Percentiles rank a stretch among this genome's conserved stretches.
Evolutionary conservation across 306 rosid genomes (phyloP).

Genomic region (Ammopiptanthus mongolicus): DNA sequence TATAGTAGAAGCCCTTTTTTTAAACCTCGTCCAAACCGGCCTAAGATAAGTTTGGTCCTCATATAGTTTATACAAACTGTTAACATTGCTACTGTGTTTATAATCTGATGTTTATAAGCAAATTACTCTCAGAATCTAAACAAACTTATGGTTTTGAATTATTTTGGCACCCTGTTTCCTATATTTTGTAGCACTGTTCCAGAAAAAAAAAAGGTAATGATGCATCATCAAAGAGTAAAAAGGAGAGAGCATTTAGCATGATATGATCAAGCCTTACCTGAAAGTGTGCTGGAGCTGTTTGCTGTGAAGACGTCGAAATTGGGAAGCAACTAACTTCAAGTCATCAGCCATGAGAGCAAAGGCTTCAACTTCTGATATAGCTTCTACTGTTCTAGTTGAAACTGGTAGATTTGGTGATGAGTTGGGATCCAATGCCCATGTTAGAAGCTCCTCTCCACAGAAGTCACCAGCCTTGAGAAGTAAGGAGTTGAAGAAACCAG

Average conservation of each 20-base stretch:
- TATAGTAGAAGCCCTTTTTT: too few relatives aligned
- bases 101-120: neutral
- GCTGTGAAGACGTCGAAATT: slow-evolving; percentile 56
- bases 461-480: slow-evolving; percentile 60
- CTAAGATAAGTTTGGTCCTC: neutral
- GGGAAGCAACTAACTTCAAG: slow-evolving; percentile 59
- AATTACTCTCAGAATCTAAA: neutral
- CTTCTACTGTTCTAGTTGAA: slow-evolving; percentile 65
- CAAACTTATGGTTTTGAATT: neutral
- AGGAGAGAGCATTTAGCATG: neutral
- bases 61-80: neutral
- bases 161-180: neutral
- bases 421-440: slow-evolving; percentile 79
- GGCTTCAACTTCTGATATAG: slow-evolving; percentile 81
- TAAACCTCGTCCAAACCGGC: too few relatives aligned
- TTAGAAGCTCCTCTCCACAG: slow-evolving; percentile 91
- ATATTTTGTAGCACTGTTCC: neutral
- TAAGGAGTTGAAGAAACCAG: slow-evolving; percentile 51
- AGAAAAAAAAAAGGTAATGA: neutral
- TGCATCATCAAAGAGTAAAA: neutral
- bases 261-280: slow-evolving; percentile 46
- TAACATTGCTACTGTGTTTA: neutral
- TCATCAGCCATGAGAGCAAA: slow-evolving; percentile 79
- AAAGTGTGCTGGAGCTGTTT: slow-evolving; percentile 59
- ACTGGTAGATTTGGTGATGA: slow-evolving; percentile 57